phyloP scores from a whole-genome alignment of 495 filamentous ascomycete species.

The Penicillium turbatum region DNA sequence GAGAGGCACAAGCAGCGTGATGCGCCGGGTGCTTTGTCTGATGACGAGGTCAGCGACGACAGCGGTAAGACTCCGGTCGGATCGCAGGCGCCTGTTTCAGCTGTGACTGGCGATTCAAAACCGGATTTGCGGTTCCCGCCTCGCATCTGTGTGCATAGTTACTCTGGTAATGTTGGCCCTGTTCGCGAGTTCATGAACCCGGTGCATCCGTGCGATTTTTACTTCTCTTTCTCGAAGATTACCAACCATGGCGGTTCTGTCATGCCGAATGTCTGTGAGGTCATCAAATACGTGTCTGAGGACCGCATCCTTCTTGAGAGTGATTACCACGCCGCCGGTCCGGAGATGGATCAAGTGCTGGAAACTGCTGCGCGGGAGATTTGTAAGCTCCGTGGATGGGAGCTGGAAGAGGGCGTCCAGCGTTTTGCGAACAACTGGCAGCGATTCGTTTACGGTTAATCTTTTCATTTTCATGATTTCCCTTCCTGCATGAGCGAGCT shows the following conservation, averaged over 20 bases:
- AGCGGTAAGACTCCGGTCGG: background rate
- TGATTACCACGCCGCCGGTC: conserved; percentile 82
- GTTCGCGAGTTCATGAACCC: conserved; percentile 74
- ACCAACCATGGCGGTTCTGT: too few relatives aligned
- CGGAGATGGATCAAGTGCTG: conserved; percentile 71
- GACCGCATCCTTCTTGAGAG: conserved; percentile 82
- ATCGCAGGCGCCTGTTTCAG: conserved; percentile 23
- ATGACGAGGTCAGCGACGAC: conserved; percentile 28
- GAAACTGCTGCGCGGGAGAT: conserved; percentile 70
- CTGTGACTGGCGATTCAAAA: conserved; percentile 16
- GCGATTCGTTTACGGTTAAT: conserved; percentile 66
- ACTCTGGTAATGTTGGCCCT: conserved; percentile 72
- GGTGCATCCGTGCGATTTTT: conserved; percentile 71
- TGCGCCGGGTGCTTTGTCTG: conserved; percentile 30
- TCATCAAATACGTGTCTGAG: conserved; percentile 71
- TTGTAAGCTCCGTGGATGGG: conserved; percentile 76
- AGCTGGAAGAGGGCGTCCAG: conserved; percentile 63
- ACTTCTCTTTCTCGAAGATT: conserved; percentile 80
- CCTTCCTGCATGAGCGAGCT: background rate
- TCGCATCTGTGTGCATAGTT: conserved; percentile 90
- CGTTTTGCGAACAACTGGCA: conserved; percentile 74
- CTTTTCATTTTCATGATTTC: background rate
- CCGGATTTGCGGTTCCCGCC: conserved; percentile 71
- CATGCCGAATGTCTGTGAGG: conserved; percentile 55
- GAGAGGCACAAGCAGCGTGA: conserved; percentile 47